Conservation (phyloP, 2,329 filamentous ascomycete genomes). For the Lecanicillium sp. region DNA sequence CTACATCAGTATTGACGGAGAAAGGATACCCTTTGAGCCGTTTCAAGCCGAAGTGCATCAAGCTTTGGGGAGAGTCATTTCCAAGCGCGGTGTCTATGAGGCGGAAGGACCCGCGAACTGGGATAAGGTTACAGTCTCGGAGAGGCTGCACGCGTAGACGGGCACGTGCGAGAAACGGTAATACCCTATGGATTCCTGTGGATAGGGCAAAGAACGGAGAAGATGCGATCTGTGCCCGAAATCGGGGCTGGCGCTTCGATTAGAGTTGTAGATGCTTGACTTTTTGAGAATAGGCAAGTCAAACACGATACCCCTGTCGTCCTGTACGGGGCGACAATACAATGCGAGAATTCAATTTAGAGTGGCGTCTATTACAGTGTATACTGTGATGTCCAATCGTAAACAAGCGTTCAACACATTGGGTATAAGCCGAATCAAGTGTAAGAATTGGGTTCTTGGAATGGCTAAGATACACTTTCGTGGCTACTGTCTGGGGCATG, state of each 20-base stretch:
- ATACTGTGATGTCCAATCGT: too few species aligned
- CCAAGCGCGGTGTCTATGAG: constrained; percentile 69
- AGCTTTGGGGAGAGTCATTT: constrained; percentile 77
- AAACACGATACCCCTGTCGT: neutral
- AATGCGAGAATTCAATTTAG: too few species aligned
- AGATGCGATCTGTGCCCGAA: neutral
- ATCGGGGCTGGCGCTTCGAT: neutral
- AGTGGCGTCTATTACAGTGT: too few species aligned
- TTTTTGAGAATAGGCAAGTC: neutral
- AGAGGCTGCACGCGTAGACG: constrained; percentile 19
- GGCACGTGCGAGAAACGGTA: neutral
- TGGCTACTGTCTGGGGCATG: too few species aligned
- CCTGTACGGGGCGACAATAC: too few species aligned
- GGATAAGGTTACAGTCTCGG: constrained; percentile 31
- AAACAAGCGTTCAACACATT: too few species aligned
- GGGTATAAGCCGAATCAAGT: too few species aligned
- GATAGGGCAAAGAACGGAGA: neutral
- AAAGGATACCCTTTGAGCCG: constrained; percentile 75
- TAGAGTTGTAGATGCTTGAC: too few species aligned
- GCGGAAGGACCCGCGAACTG: constrained; percentile 45
- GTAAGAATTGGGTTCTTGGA: too few species aligned
- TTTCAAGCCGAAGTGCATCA: constrained; percentile 88
- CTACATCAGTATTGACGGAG: constrained; percentile 91
- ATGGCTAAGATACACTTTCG: too few species aligned
- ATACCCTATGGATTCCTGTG: neutral